phyloP scores from a whole-genome alignment of 306 rosid species.

The Glycine latifolia region DNA sequence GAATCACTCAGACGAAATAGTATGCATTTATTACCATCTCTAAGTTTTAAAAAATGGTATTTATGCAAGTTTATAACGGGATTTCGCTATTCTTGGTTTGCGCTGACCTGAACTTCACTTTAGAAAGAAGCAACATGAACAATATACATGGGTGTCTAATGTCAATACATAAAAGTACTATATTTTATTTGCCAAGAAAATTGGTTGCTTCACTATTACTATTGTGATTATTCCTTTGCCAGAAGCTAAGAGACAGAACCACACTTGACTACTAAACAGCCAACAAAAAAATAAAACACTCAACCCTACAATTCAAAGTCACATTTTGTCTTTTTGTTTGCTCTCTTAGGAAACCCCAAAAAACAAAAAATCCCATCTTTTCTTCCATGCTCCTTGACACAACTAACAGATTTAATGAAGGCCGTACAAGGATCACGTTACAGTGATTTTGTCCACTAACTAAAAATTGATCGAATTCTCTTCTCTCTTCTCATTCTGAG shows the following conservation, averaged over 20 bases:
- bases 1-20: slow-evolving; percentile 31
- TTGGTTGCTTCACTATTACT: slow-evolving; percentile 28
- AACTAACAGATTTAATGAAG: slow-evolving; percentile 42
- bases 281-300: slow-evolving; percentile 21
- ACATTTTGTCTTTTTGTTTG: slow-evolving; percentile 73
- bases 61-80: slow-evolving; percentile 1
- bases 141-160: not conserved
- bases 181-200: slow-evolving; percentile 44
- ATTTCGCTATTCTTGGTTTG: slow-evolving; percentile 32
- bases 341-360: slow-evolving; percentile 29
- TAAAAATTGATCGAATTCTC: slow-evolving; percentile 39
- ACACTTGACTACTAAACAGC: slow-evolving; percentile 59
- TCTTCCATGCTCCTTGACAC: slow-evolving; percentile 44
- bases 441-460: slow-evolving; percentile 51
- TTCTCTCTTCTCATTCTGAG: slow-evolving; percentile 13
- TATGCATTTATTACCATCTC: slow-evolving; percentile 22
- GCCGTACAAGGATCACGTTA: slow-evolving; percentile 52
- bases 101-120: slow-evolving; percentile 38
- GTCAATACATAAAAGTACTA: slow-evolving; percentile 26
- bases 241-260: slow-evolving; percentile 57
- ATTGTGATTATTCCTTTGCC: slow-evolving; percentile 51
- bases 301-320: slow-evolving; percentile 66
- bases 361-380: slow-evolving; percentile 30
- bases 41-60: not conserved
- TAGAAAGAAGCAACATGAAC: not conserved